Conservation (phyloP, 1,139 yeast genomes). For the Geotrichum cucujoidarum region DNA sequence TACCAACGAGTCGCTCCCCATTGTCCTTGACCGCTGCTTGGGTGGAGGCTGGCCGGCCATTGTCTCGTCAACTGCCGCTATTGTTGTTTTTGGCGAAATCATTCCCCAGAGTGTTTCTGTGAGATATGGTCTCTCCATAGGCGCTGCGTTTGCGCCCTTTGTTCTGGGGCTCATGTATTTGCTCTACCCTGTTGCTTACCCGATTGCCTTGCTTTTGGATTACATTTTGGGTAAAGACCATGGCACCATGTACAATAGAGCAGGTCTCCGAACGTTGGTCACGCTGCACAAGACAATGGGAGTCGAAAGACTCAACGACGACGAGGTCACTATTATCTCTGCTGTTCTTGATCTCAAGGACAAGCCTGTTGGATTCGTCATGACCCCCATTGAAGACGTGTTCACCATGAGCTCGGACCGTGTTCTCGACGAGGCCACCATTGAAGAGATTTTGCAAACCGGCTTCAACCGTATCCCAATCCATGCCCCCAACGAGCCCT, state of each 20-base stretch:
- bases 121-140: constrained; percentile 84
- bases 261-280: constrained; percentile 88
- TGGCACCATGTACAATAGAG: constrained; percentile 88
- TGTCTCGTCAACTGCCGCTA: constrained; percentile 82
- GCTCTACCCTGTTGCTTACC: constrained; percentile 91
- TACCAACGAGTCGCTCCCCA: constrained; percentile 92
- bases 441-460: constrained; percentile 85
- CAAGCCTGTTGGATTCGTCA: constrained; percentile 76
- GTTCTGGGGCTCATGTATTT: constrained; percentile 79
- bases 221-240: constrained; percentile 88
- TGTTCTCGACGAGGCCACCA: constrained; percentile 74
- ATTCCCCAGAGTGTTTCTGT: constrained; percentile 94
- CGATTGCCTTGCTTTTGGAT: constrained; percentile 78
- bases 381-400: constrained; percentile 93
- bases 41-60: constrained; percentile 99
- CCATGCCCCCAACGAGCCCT: constrained; percentile 82
- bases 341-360: constrained; percentile 93
- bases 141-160: constrained; percentile 87
- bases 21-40: constrained; percentile 81
- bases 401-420: constrained; percentile 85
- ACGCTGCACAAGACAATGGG: constrained; percentile 94
- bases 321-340: constrained; percentile 91
- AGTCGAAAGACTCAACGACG: constrained; percentile 71
- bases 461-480: constrained; percentile 96
- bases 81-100: constrained; percentile 92